These are phyloP conservation scores for Coemansia sp. DNA, from an alignment of 192 early-diverging fungal genomes.

Conservation along the genomic window DNA sequence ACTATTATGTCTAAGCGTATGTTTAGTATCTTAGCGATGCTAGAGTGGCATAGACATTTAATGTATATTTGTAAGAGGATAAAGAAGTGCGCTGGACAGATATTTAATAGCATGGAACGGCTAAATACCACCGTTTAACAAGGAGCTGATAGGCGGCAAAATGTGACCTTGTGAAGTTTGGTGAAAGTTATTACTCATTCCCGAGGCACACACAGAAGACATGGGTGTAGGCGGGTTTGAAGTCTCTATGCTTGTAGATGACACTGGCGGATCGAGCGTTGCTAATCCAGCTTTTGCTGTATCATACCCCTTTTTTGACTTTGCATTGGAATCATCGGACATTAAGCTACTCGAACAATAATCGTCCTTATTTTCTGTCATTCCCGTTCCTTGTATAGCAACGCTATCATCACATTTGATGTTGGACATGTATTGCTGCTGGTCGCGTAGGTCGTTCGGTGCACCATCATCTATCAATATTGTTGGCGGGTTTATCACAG, in stretches of 20 bases:
- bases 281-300: background rate
- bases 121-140: slow-evolving; percentile 26
- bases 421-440: background rate
- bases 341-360: background rate
- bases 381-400: background rate
- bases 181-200: slow-evolving; percentile 8
- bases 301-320: background rate
- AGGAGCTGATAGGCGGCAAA: slow-evolving; percentile 43
- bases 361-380: background rate
- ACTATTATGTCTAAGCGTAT: background rate
- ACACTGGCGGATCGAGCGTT: background rate
- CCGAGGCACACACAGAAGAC: slow-evolving; percentile 4
- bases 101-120: no score
- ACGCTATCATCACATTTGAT: background rate
- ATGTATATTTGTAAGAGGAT: no score
- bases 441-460: no score
- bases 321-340: background rate
- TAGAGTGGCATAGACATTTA: no score
- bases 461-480: no score
- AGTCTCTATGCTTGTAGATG: slow-evolving; percentile 24
- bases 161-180: slow-evolving; percentile 17
- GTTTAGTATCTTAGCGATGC: background rate
- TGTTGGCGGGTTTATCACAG: no score
- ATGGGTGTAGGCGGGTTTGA: slow-evolving; percentile 32
- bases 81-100: no score